Conservation (phyloP, 768 basidiomycete genomes). For the Suillus brevipes region DNA sequence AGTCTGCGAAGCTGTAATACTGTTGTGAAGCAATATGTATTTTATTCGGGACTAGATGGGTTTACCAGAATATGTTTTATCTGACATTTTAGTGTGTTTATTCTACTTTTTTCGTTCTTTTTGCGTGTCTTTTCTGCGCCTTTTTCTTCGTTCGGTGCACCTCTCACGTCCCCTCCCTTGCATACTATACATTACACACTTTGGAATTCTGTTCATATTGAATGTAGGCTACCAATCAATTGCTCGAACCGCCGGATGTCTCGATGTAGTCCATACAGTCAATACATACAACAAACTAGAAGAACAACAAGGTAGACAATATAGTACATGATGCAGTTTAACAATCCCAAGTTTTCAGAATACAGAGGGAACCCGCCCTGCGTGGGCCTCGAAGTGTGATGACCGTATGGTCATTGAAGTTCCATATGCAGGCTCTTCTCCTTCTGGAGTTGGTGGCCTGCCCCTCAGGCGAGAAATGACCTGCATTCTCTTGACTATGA, state of each 20-base stretch:
- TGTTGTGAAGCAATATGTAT: slow-evolving; percentile 31
- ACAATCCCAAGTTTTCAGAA: not conserved
- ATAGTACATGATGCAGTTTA: not conserved
- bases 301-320: not conserved
- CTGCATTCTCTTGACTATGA: slow-evolving; percentile 56
- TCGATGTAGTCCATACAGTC: not conserved
- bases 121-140: slow-evolving; percentile 14
- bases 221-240: slow-evolving; percentile 14
- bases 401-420: slow-evolving; percentile 2
- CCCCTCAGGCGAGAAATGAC: slow-evolving; percentile 60
- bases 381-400: not conserved
- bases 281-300: slow-evolving; percentile 9
- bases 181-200: slow-evolving; percentile 26
- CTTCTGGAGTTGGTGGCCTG: slow-evolving; percentile 58
- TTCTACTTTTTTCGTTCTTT: slow-evolving; percentile 14
- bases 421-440: slow-evolving; percentile 23
- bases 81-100: slow-evolving; percentile 18
- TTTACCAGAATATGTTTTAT: slow-evolving; percentile 29
- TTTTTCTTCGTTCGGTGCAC: slow-evolving; percentile 12
- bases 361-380: slow-evolving; percentile 8
- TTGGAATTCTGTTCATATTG: slow-evolving; percentile 23
- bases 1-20: slow-evolving; percentile 26
- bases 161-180: slow-evolving; percentile 18
- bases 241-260: slow-evolving; percentile 1
- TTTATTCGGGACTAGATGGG: slow-evolving; percentile 35